Evolutionary conservation across 2,329 filamentous ascomycete species (phyloP).

Genomic region (Fusarium redolens): DNA sequence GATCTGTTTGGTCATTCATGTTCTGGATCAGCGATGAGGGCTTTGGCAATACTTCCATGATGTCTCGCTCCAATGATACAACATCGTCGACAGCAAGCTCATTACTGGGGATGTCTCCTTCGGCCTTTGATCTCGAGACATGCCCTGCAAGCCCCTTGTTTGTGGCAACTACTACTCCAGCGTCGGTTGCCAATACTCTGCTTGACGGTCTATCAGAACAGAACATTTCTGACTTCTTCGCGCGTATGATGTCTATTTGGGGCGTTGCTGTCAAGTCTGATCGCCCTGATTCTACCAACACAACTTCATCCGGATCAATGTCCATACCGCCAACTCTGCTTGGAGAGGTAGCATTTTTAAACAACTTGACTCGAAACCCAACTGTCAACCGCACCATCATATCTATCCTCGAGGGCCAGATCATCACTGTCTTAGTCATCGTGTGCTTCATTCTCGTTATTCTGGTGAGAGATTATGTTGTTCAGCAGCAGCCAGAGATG

Average conservation of each 20-base stretch:
- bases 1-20: constrained; percentile 90
- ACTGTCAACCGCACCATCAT: constrained; percentile 82
- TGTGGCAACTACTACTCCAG: constrained; percentile 48
- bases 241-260: constrained; percentile 47
- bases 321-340: constrained; percentile 55
- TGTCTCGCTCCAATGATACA: constrained; percentile 43
- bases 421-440: constrained; percentile 92
- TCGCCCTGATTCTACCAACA: constrained; percentile 25
- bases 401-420: constrained; percentile 88
- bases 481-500: constrained; percentile 94
- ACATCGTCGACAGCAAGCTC: constrained; percentile 14
- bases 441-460: constrained; percentile 97
- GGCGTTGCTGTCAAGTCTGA: constrained; percentile 43
- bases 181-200: constrained; percentile 47
- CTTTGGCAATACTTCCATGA: constrained; percentile 53
- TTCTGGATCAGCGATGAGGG: constrained; percentile 94
- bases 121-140: constrained; percentile 44
- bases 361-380: constrained; percentile 74
- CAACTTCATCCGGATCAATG: constrained; percentile 20
- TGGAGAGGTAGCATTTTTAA: constrained; percentile 67
- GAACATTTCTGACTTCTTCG: constrained; percentile 49
- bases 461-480: constrained; percentile 95
- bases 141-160: constrained; percentile 53
- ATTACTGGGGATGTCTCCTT: constrained; percentile 47
- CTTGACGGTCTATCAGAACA: constrained; percentile 46